Evolutionary conservation across 768 basidiomycete genomes (phyloP), one percentile per base, ranked within the genome.

Genomic region (Gelatoporia subvermispora): DNA sequence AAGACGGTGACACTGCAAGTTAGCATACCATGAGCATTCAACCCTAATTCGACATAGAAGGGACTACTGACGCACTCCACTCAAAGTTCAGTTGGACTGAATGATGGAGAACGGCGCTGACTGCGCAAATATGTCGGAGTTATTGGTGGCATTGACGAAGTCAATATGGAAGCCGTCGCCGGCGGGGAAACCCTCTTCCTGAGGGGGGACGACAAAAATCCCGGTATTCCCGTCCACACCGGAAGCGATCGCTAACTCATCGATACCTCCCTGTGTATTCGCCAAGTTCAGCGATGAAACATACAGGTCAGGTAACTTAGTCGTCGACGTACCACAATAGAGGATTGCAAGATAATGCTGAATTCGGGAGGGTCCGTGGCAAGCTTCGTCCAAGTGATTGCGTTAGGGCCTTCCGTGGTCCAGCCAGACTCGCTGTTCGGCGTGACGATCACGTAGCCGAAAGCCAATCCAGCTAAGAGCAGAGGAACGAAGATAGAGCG

Each of bases 101-200:
- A 66, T 93, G 88, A 35, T 88, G 88, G 44, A 79, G 73, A 53
- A 93, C 81, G 44, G 68, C 67, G 62, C 65, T 60, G 21, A 76
- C 28, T 31, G 28, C 28, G 28, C 28, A 13, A 31, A 31, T 31
- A 31, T 31, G 5, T 31, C 28, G 13, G 5, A 66, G 47, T 78
- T 44, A 17, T 74, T 48, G 3, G 71, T 53, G 54, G 76, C 72
- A 54, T 71, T 58, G 51, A 83, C 79, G 21, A 93, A 64, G 69
- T 93, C 88, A 65, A 94, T 73, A 48, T 78, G 83, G 77, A 78
- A 93, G 40, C 65, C 69, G 28, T 54, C 46, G 47, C 83, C 84
- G 17, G 63, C 38, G 13, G 82, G 80, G 81, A 84, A 91, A 11
- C 84, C 84, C 24, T 70, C 73, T 42, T 72, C 76, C 4, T 84